These are phyloP conservation scores for Xylaria cubensis DNA, from an alignment of 495 filamentous ascomycete species.

Conservation along the genomic window DNA sequence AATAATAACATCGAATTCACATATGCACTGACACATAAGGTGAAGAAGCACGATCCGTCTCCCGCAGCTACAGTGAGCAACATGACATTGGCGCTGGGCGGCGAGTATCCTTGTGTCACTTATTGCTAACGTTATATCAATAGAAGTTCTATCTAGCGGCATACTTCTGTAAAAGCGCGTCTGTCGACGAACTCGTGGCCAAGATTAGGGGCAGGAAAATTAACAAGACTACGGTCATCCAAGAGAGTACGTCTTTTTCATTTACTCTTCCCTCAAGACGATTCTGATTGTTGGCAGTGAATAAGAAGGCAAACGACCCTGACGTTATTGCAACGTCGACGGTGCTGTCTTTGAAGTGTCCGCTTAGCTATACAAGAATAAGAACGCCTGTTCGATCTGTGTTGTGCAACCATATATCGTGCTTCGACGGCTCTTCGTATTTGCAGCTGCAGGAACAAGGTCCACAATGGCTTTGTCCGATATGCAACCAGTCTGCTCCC, in stretches of 20 bases:
- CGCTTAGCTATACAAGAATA: slow-evolving; percentile 83
- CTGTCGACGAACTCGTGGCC: slow-evolving; percentile 74
- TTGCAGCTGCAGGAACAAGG: slow-evolving; percentile 94
- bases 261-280: not conserved
- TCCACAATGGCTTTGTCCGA: slow-evolving; percentile 91
- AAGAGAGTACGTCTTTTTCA: slow-evolving; percentile 68
- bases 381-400: slow-evolving; percentile 78
- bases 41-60: slow-evolving; percentile 37
- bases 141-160: slow-evolving; percentile 80
- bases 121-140: slow-evolving; percentile 29
- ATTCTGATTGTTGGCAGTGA: slow-evolving; percentile 61
- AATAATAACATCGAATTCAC: slow-evolving; percentile 81
- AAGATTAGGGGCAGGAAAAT: slow-evolving; percentile 74
- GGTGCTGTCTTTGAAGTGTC: slow-evolving; percentile 90
- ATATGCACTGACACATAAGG: slow-evolving; percentile 91
- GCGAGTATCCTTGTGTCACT: slow-evolving; percentile 14
- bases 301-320: slow-evolving; percentile 79
- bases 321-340: slow-evolving; percentile 88
- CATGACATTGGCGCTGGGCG: slow-evolving; percentile 26
- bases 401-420: slow-evolving; percentile 87
- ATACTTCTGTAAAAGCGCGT: slow-evolving; percentile 74
- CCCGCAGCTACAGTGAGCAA: slow-evolving; percentile 36
- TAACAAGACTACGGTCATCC: slow-evolving; percentile 77
- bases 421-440: slow-evolving; percentile 94
- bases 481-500: slow-evolving; percentile 82